Evolutionary conservation across 371 early-diverging fungal genomes (phyloP).

Genomic region (Mucor mucedo): DNA sequence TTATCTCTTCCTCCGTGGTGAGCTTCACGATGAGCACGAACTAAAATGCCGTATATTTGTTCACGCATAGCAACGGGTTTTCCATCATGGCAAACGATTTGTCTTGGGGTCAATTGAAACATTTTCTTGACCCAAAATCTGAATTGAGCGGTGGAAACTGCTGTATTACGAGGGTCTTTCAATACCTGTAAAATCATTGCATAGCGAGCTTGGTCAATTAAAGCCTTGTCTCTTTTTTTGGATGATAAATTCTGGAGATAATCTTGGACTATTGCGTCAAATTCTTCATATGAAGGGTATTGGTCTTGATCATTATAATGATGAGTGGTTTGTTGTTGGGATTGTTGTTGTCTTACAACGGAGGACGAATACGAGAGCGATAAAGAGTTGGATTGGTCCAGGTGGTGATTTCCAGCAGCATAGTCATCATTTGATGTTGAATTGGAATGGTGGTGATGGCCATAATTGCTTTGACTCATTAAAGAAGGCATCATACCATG

Average conservation of each 20-base stretch:
- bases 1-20: slow-evolving; percentile 70
- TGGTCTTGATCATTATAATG: slow-evolving; percentile 41
- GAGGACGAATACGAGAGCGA: slow-evolving; percentile 6
- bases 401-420: neutral
- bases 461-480: slow-evolving; percentile 5
- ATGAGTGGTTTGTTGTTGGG: neutral
- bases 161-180: slow-evolving; percentile 63
- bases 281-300: slow-evolving; percentile 45
- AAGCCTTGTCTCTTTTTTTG: slow-evolving; percentile 67
- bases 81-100: slow-evolving; percentile 58
- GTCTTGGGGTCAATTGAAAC: slow-evolving; percentile 56
- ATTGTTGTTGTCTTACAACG: slow-evolving; percentile 6
- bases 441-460: neutral
- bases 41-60: slow-evolving; percentile 62
- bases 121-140: slow-evolving; percentile 74
- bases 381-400: slow-evolving; percentile 5
- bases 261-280: slow-evolving; percentile 54
- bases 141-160: slow-evolving; percentile 67
- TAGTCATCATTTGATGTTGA: slow-evolving; percentile 17
- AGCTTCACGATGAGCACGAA: slow-evolving; percentile 62
- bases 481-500: slow-evolving; percentile 16
- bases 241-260: slow-evolving; percentile 61
- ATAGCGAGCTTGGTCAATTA: slow-evolving; percentile 60
- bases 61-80: slow-evolving; percentile 67
- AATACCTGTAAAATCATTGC: slow-evolving; percentile 59